phyloP scores from a whole-genome alignment of 1,284 basidiomycete genomes.

The Prillingera fragicola region DNA sequence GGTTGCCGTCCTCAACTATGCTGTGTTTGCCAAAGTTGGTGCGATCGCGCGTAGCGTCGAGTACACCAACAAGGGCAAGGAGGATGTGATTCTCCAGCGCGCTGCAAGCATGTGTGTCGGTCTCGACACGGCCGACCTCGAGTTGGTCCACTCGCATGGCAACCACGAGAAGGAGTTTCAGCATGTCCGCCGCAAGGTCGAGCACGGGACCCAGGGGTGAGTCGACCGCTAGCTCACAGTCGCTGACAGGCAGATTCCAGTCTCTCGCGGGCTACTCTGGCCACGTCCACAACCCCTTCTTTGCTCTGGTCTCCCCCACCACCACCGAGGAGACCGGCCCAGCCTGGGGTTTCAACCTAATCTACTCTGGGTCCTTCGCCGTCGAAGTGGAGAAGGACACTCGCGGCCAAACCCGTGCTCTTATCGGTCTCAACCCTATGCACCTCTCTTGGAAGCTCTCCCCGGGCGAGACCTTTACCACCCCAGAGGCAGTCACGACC shows the following conservation, averaged over 20 bases:
- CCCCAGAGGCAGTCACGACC: conserved; percentile 32
- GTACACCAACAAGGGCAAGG: conserved; percentile 17
- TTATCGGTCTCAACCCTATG: conserved; percentile 29
- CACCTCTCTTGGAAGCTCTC: conserved; percentile 26
- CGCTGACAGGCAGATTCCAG: conserved; percentile 20
- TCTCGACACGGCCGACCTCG: conserved; percentile 20
- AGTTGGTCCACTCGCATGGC: conserved; percentile 25
- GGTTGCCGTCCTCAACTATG: conserved; percentile 19
- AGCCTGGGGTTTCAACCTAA: conserved; percentile 26
- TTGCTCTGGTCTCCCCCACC: conserved; percentile 19
- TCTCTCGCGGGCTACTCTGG: conserved; percentile 28
- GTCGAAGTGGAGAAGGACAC: conserved; percentile 22
- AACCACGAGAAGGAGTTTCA: conserved; percentile 29
- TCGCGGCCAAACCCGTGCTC: conserved; percentile 17
- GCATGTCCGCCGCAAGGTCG: conserved; percentile 16
- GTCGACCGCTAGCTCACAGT: conserved; percentile 6
- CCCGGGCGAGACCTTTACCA: conserved; percentile 22
- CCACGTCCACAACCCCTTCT: conserved; percentile 33
- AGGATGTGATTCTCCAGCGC: conserved; percentile 18
- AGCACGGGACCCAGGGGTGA: conserved; percentile 29
- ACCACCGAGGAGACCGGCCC: conserved; percentile 24
- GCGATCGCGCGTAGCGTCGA: conserved; percentile 18
- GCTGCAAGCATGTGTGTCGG: conserved; percentile 25
- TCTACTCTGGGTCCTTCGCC: conserved; percentile 28
- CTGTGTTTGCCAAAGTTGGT: conserved; percentile 17